These are phyloP conservation scores for Hyaloscypha hepaticicola DNA, from an alignment of 495 filamentous ascomycete genomes.

Conservation along the genomic window DNA sequence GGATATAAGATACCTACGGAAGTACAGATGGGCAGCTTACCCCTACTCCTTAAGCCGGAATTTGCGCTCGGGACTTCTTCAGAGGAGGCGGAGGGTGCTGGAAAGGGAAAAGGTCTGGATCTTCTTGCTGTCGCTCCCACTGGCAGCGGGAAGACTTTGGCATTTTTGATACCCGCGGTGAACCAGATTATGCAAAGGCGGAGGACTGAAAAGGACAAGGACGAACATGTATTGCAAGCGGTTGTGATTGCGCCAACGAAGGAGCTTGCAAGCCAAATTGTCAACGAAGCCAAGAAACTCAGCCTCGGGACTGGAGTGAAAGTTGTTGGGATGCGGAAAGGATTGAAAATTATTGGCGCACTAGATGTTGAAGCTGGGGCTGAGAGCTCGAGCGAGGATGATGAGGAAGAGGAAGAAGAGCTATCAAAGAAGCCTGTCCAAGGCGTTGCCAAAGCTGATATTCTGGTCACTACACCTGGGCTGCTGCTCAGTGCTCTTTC, in stretches of 20 bases:
- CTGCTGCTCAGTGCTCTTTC: slow-evolving; percentile 73
- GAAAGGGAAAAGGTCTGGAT: slow-evolving; percentile 49
- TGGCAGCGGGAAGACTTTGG: slow-evolving; percentile 94
- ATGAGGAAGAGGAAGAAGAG: slow-evolving; percentile 40
- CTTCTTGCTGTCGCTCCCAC: slow-evolving; percentile 89
- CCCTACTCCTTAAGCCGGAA: slow-evolving; percentile 63
- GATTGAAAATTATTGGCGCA: slow-evolving; percentile 61
- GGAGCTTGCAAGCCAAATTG: slow-evolving; percentile 88
- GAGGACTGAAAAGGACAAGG: slow-evolving; percentile 36
- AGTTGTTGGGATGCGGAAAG: slow-evolving; percentile 80
- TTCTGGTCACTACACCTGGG: slow-evolving; percentile 86
- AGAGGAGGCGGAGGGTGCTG: slow-evolving; percentile 33
- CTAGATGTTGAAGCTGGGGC: slow-evolving; percentile 26
- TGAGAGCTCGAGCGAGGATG: slow-evolving; percentile 42
- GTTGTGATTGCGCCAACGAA: slow-evolving; percentile 88
- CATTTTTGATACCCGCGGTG: slow-evolving; percentile 84
- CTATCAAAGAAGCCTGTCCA: slow-evolving; percentile 36
- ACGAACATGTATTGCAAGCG: slow-evolving; percentile 57
- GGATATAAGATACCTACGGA: slow-evolving; percentile 87
- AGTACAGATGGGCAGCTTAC: slow-evolving; percentile 85
- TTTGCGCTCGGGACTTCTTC: slow-evolving; percentile 38
- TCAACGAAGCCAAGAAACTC: slow-evolving; percentile 86
- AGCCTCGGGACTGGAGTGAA: slow-evolving; percentile 74
- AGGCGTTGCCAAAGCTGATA: slow-evolving; percentile 66
- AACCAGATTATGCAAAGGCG: slow-evolving; percentile 62